A percentile compares a stretch with the other conserved stretches of the same genome.
These are phyloP conservation scores for Metarhizium anisopliae DNA, from an alignment of 2,329 filamentous ascomycete genomes.

Conservation along the genomic window DNA sequence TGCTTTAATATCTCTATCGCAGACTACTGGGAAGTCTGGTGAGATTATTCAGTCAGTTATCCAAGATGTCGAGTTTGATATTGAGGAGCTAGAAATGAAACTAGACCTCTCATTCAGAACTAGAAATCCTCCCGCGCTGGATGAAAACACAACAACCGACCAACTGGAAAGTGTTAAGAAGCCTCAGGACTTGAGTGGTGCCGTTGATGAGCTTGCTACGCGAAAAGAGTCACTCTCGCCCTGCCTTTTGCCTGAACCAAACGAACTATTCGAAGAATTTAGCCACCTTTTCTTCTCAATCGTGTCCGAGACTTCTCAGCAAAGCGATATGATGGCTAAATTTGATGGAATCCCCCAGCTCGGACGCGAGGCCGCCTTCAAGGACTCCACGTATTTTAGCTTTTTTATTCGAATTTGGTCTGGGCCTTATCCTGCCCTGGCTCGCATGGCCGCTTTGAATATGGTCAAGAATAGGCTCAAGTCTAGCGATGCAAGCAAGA, in stretches of 20 bases:
- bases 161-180: slow-evolving; percentile 16
- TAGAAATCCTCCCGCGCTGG: slow-evolving; percentile 39
- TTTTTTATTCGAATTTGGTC: slow-evolving; percentile 73
- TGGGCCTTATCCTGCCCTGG: slow-evolving; percentile 59
- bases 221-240: slow-evolving; percentile 32
- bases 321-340: slow-evolving; percentile 29
- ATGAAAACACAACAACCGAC: slow-evolving; percentile 32
- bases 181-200: slow-evolving; percentile 28
- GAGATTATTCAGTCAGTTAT: slow-evolving; percentile 60
- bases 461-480: slow-evolving; percentile 51
- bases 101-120: slow-evolving; percentile 62
- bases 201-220: slow-evolving; percentile 29
- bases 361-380: slow-evolving; percentile 42
- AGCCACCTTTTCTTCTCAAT: slow-evolving; percentile 49
- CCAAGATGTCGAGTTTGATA: slow-evolving; percentile 58
- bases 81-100: slow-evolving; percentile 66
- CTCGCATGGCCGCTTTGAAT: slow-evolving; percentile 60
- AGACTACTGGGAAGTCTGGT: slow-evolving; percentile 47
- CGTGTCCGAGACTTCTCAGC: slow-evolving; percentile 33
- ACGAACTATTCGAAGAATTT: slow-evolving; percentile 48
- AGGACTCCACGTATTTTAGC: slow-evolving; percentile 59
- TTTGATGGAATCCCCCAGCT: slow-evolving; percentile 50
- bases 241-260: slow-evolving; percentile 42
- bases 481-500: slow-evolving; percentile 33
- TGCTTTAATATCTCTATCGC: slow-evolving; percentile 57